phyloP scores from a whole-genome alignment of 2,329 filamentous ascomycete species.

The Pseudogymnoascus sp. region DNA sequence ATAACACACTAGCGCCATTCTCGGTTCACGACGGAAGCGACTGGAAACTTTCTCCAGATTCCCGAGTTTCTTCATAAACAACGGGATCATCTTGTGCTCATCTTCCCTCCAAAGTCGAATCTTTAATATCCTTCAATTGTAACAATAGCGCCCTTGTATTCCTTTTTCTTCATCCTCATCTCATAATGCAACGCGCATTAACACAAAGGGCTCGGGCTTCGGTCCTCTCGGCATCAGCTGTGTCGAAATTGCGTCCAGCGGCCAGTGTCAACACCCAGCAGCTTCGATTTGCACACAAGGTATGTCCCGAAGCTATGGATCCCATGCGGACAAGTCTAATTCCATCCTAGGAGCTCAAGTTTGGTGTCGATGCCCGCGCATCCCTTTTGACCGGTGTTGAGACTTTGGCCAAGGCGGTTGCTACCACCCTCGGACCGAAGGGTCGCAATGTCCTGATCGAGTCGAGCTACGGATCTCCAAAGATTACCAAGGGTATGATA shows the following conservation, averaged over 20 bases:
- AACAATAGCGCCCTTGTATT: slow-evolving; percentile 4
- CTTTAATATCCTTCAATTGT: slow-evolving; percentile 11
- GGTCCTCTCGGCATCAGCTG: slow-evolving; percentile 62
- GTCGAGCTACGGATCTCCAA: slow-evolving; percentile 95
- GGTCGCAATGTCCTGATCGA: slow-evolving; percentile 98
- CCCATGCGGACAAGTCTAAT: background rate
- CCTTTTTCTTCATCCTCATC: slow-evolving; percentile 14
- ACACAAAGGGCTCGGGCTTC: slow-evolving; percentile 73
- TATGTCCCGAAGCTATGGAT: slow-evolving; percentile 35
- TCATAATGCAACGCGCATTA: slow-evolving; percentile 91
- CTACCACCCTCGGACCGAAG: slow-evolving; percentile 94
- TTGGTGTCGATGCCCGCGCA: slow-evolving; percentile 89
- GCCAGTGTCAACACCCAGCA: slow-evolving; percentile 70
- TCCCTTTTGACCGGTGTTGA: slow-evolving; percentile 89
- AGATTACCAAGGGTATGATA: slow-evolving; percentile 92
- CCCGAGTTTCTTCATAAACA: slow-evolving; percentile 8
- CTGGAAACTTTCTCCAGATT: slow-evolving; percentile 8
- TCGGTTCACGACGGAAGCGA: slow-evolving; percentile 6
- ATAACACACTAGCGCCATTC: background rate
- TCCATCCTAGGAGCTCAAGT: slow-evolving; percentile 77
- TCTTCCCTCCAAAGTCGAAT: slow-evolving; percentile 9
- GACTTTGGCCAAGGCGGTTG: slow-evolving; percentile 91
- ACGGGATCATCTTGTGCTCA: background rate
- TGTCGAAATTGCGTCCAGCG: slow-evolving; percentile 56
- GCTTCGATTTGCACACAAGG: slow-evolving; percentile 96